A percentile compares a stretch with the other conserved stretches of the same genome.
phyloP scores from a whole-genome alignment of 805 yeast genomes.

The Candida mattraensis region DNA sequence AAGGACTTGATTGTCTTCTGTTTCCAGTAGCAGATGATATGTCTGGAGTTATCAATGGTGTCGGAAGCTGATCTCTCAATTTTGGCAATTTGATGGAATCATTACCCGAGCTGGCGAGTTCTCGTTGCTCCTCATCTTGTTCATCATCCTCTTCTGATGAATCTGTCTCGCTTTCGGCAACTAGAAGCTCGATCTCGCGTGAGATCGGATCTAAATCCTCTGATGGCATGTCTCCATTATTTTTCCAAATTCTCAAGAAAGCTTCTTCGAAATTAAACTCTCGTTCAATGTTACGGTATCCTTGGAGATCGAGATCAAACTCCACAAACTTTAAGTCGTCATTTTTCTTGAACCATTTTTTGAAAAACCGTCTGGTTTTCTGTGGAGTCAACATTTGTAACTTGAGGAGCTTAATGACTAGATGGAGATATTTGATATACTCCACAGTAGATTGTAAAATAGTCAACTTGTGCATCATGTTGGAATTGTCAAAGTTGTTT shows the following conservation, averaged over 20 bases:
- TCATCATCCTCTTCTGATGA: conserved; percentile 7
- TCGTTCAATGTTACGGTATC: conserved; percentile 56
- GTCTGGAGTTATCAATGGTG: conserved; percentile 22
- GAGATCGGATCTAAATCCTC: conserved; percentile 30
- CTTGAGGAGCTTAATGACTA: conserved; percentile 52
- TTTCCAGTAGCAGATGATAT: conserved; percentile 3
- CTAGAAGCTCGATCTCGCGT: conserved; percentile 19
- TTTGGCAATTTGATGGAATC: conserved; percentile 3
- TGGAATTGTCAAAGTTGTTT: conserved; percentile 32
- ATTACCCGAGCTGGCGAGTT: conserved; percentile 1
- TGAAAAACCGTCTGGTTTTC: conserved; percentile 23
- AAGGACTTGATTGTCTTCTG: neutral
- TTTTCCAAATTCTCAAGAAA: conserved; percentile 30
- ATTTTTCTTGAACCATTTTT: conserved; percentile 35
- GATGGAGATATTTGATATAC: conserved; percentile 69
- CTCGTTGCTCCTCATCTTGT: conserved; percentile 9
- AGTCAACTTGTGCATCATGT: conserved; percentile 70
- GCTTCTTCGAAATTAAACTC: conserved; percentile 51
- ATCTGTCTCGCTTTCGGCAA: conserved; percentile 4
- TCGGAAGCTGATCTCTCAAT: conserved; percentile 18
- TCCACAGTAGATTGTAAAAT: conserved; percentile 82
- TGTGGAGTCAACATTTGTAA: conserved; percentile 37
- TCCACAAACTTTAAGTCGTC: conserved; percentile 47
- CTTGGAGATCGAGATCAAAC: conserved; percentile 57
- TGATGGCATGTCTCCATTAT: conserved; percentile 26